Conservation (phyloP, 495 filamentous ascomycete genomes). For the Talaromyces adpressus region DNA sequence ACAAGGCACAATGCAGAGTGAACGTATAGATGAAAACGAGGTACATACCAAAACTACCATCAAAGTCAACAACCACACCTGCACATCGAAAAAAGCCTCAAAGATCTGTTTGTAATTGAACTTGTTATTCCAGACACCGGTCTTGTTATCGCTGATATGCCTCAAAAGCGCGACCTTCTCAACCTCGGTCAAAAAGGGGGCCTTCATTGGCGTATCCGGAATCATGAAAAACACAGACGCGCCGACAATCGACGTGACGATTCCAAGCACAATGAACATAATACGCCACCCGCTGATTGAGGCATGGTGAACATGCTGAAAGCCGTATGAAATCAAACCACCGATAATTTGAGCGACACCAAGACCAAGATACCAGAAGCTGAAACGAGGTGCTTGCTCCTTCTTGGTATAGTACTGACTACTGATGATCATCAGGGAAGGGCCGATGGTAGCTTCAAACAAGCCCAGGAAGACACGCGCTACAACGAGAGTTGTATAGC, state of each 20-base stretch:
- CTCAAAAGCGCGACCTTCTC: constrained; percentile 43
- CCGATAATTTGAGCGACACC: constrained; percentile 58
- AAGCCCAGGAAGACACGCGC: constrained; percentile 55
- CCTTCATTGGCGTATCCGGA: constrained; percentile 52
- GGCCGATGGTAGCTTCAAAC: constrained; percentile 58
- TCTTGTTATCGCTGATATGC: constrained; percentile 48
- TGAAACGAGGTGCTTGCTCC: constrained; percentile 55
- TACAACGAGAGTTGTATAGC: constrained; percentile 36
- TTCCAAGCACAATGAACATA: constrained; percentile 58
- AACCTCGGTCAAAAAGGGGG: constrained; percentile 45
- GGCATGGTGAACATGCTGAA: constrained; percentile 44
- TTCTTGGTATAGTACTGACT: constrained; percentile 56
- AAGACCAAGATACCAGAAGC: constrained; percentile 59
- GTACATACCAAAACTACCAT: constrained; percentile 24
- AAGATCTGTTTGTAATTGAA: constrained; percentile 31
- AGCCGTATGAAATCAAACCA: constrained; percentile 52
- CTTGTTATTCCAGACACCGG: constrained; percentile 40
- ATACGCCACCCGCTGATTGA: constrained; percentile 50
- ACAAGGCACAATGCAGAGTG: too few relatives aligned
- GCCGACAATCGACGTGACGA: constrained; percentile 49
- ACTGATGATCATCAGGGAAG: constrained; percentile 43
- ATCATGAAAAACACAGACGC: constrained; percentile 44
- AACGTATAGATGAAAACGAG: not conserved
- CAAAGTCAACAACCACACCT: constrained; percentile 31
- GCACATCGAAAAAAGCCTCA: constrained; percentile 25